Base-by-base conservation (phyloP, 1,284 basidiomycete genomes). In the Pseudozyma sp. region DNA sequence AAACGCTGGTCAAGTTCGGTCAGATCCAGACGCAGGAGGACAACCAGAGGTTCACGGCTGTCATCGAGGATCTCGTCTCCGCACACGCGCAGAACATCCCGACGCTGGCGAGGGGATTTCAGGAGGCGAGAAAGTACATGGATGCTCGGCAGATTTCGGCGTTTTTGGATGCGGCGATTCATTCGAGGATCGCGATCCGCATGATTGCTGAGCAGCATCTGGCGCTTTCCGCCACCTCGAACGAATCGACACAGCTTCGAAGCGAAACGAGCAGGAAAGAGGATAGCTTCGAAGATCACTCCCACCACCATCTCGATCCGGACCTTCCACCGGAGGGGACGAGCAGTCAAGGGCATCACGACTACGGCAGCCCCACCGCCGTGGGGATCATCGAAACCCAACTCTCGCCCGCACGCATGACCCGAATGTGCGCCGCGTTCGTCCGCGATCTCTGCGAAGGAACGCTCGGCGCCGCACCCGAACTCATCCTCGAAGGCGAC, bases 141-240 rank as follows among this genome's bases (percentile, higher is more conserved):
- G 90, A 92, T 7, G 88, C 91, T 2, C 87, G 87, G 24, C 89
- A 92, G 75, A 90, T 94, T 65, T 90, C 89, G 79, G 87, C 88
- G 51, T 96, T 95, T 83, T 86, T 96, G 34, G 92, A 96, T 81
- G 90, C 90, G 29, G 90, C 92, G 17, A 94, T 96, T 78, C 90
- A 91, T 34, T 93, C 90, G 77, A 90, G 94, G 45, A 94, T 95
- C 61, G 92, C 92, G 34, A 90, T 95, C 33, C 90, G 94, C 17
- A 87, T 96, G 54, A 94, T 95, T 71, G 94, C 93, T 44, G 94
- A 96, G 82, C 94, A 96, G 81, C 94, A 96, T 81, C 91, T 96
- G 42, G 90, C 92, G 2, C 87, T 95, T 19, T 68, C 75, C 0
- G 75, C 71, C 17, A 68, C 67, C 5, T 70, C 72, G 4, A 47